A percentile compares a stretch with the other conserved stretches of the same genome.
Evolutionary conservation across 163 green algal species (phyloP).

Genomic region (Chlorella variabilis): DNA sequence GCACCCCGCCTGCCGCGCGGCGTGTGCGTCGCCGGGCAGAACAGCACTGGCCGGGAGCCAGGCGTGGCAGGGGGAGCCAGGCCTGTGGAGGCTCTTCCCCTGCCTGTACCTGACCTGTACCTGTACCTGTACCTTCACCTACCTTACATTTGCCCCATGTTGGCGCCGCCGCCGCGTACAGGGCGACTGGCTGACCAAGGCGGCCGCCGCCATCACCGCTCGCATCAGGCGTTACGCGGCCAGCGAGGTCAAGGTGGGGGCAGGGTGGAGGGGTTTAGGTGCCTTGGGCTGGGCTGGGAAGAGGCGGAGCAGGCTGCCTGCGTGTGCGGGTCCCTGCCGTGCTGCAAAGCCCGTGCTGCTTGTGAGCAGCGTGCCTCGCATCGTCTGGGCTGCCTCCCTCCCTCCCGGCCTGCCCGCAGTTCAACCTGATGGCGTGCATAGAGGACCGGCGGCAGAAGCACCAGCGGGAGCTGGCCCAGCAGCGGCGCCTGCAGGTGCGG

Average conservation of each 20-base stretch:
- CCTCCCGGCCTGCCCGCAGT: constrained; percentile 48
- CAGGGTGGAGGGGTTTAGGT: not conserved
- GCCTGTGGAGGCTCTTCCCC: too few relatives aligned
- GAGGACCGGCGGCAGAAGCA: constrained; percentile 48
- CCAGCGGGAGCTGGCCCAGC: not conserved
- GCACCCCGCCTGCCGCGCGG: not conserved
- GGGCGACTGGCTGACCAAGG: constrained; percentile 82
- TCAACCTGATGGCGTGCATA: constrained; percentile 97
- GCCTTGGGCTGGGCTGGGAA: not conserved
- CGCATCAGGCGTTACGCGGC: constrained; percentile 90
- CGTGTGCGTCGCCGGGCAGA: not conserved
- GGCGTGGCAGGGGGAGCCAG: too few relatives aligned
- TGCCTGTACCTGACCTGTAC: too few relatives aligned
- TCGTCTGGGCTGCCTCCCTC: not conserved
- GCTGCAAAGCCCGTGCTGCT: not conserved
- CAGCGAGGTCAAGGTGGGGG: constrained; percentile 70
- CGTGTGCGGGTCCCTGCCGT: too few relatives aligned
- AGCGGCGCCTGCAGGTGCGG: constrained; percentile 28
- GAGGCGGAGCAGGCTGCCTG: not conserved
- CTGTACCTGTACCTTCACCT: too few relatives aligned
- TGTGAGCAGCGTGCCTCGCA: not conserved
- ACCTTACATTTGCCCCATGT: too few relatives aligned
- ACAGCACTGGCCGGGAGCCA: too few relatives aligned
- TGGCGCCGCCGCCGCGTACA: constrained; percentile 31
- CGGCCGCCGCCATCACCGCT: constrained; percentile 73